Evolutionary conservation across 2,329 filamentous ascomycete genomes (phyloP).

Genomic region (Fusarium temperatum): DNA sequence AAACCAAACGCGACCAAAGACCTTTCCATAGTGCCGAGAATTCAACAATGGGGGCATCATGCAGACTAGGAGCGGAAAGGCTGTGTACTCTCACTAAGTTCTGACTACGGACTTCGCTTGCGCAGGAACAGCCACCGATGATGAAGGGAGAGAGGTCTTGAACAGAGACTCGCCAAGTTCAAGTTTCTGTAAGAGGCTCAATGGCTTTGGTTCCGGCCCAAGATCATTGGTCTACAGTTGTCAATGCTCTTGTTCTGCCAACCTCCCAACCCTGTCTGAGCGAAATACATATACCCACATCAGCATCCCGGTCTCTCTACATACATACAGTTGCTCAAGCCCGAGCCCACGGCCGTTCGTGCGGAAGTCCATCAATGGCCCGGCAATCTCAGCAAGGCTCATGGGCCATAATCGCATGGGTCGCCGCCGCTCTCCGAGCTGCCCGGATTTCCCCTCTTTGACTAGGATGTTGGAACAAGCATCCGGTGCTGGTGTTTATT

Average conservation of each 20-base stretch:
- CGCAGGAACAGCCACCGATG: conserved; percentile 30
- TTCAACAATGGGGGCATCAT: conserved; percentile 18
- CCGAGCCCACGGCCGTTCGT: conserved; percentile 40
- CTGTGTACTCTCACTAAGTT: conserved; percentile 30
- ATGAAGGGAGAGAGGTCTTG: conserved; percentile 5
- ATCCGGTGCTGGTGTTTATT: conserved; percentile 25
- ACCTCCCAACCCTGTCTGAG: conserved; percentile 26
- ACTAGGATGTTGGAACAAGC: conserved; percentile 32
- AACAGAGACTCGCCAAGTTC: conserved; percentile 1
- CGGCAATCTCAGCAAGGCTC: background rate
- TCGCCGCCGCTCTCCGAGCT: conserved; percentile 32
- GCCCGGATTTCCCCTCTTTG: conserved; percentile 31
- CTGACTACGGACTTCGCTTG: conserved; percentile 33
- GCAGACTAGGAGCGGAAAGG: conserved; percentile 30
- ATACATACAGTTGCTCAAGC: conserved; percentile 25
- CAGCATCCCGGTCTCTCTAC: conserved; percentile 31
- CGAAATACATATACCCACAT: conserved; percentile 35
- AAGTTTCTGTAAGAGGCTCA: background rate
- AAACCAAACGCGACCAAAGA: conserved; percentile 24
- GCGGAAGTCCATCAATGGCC: conserved; percentile 35
- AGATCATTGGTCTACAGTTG: conserved; percentile 20
- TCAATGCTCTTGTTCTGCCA: conserved; percentile 33
- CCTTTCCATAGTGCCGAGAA: conserved; percentile 15
- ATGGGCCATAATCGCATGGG: conserved; percentile 28
- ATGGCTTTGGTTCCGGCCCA: background rate